A percentile compares a stretch with the other conserved stretches of the same genome.
Evolutionary conservation across 345 rosid genomes (phyloP).

Genomic region (Salix udensis): DNA sequence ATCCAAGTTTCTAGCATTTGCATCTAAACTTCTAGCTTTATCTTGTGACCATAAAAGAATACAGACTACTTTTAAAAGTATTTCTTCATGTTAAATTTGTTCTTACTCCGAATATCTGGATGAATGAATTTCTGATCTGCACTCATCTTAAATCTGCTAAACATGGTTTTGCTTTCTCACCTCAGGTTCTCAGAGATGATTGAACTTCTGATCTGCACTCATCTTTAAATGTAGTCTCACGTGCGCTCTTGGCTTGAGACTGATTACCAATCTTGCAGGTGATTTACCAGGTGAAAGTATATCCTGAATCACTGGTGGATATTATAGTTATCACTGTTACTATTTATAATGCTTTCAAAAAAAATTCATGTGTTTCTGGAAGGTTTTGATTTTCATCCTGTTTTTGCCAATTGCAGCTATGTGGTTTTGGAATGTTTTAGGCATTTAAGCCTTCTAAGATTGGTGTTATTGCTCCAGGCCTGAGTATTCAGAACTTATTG

Average conservation of each 20-base stretch:
- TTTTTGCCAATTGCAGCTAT: not conserved
- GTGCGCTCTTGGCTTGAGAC: not conserved
- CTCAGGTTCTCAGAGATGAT: not conserved
- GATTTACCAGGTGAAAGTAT: not conserved
- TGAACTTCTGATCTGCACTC: not conserved
- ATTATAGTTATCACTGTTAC: not conserved
- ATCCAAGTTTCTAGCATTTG: not conserved
- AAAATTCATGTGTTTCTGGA: not conserved
- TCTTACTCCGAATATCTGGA: too few species aligned
- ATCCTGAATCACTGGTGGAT: not conserved
- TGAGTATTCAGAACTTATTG: not conserved
- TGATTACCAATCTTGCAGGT: not conserved
- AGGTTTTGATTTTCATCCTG: not conserved
- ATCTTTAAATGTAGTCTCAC: not conserved
- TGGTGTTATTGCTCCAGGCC: not conserved
- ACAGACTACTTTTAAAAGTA: not conserved
- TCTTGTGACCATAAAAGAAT: not conserved
- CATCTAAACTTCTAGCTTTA: not conserved
- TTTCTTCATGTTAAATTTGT: not conserved
- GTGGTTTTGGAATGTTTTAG: not conserved
- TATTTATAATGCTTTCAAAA: not conserved
- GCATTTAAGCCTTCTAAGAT: not conserved
- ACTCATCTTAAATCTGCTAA: not conserved
- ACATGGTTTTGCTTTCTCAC: not conserved
- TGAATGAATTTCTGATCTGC: too few species aligned